phyloP scores from a whole-genome alignment of 78 protist genomes.

The Polysphondylium violaceum region DNA sequence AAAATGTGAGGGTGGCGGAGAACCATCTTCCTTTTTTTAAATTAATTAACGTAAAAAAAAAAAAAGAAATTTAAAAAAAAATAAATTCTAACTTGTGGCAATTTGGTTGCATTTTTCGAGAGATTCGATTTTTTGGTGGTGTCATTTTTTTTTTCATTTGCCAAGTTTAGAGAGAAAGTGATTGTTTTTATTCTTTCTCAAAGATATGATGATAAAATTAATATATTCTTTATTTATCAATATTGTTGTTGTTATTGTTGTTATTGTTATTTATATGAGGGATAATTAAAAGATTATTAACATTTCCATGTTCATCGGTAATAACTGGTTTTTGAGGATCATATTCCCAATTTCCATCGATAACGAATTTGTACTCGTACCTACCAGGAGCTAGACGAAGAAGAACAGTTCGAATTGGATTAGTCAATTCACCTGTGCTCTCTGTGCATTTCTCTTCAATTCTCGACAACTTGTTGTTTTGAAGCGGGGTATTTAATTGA shows the following conservation, averaged over 20 bases:
- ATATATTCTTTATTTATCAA: no score
- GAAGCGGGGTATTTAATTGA: conserved; percentile 72
- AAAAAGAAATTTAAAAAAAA: no score
- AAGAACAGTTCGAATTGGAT: neutral
- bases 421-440: conserved; percentile 8
- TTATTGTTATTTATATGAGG: neutral
- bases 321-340: conserved; percentile 73
- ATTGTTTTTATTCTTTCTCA: neutral
- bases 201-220: no score
- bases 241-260: no score
- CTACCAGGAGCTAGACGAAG: conserved; percentile 78
- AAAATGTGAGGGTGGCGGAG: neutral
- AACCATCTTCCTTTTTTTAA: neutral
- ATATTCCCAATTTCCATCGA: conserved; percentile 81
- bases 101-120: no score
- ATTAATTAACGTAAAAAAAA: no score
- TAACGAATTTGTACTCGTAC: conserved; percentile 76
- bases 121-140: neutral
- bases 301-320: conserved; percentile 62
- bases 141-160: neutral
- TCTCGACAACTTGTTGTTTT: conserved; percentile 54
- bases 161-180: neutral
- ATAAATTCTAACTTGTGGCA: no score
- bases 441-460: conserved; percentile 73
- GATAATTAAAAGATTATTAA: conserved; percentile 50